A percentile compares a stretch with the other conserved stretches of the same genome.
These are phyloP conservation scores for Omphalotus guepiniiformis DNA, from an alignment of 768 basidiomycete genomes.

Conservation along the genomic window DNA sequence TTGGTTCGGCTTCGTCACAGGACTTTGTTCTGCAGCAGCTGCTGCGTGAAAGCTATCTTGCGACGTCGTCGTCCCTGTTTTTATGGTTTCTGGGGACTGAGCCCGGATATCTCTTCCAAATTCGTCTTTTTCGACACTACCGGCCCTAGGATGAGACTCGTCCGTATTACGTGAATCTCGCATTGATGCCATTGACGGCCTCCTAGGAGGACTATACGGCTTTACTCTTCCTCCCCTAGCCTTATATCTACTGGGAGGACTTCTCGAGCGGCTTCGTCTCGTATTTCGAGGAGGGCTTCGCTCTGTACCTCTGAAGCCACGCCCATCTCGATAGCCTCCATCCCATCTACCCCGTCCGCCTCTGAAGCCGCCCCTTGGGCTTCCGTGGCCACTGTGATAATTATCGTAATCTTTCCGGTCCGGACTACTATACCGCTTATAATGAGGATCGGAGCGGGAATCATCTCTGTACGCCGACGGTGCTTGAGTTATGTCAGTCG, in stretches of 20 bases:
- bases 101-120: constrained; percentile 80
- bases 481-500: constrained; percentile 19
- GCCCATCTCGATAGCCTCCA: constrained; percentile 52
- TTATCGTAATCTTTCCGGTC: constrained; percentile 47
- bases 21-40: constrained; percentile 40
- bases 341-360: constrained; percentile 48
- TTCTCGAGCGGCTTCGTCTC: constrained; percentile 68
- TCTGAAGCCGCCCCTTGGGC: constrained; percentile 49
- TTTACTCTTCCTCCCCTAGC: constrained; percentile 38
- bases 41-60: constrained; percentile 7
- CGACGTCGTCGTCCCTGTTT: not conserved
- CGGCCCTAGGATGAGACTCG: constrained; percentile 16
- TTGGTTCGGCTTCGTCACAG: constrained; percentile 37
- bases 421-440: constrained; percentile 46
- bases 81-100: constrained; percentile 35
- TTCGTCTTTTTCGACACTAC: constrained; percentile 64
- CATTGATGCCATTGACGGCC: constrained; percentile 29
- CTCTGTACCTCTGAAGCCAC: constrained; percentile 42
- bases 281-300: constrained; percentile 41
- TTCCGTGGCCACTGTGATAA: constrained; percentile 57
- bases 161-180: constrained; percentile 7
- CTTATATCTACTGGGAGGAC: constrained; percentile 59
- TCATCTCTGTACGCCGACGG: constrained; percentile 42
- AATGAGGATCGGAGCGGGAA: constrained; percentile 37
- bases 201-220: constrained; percentile 58